These are phyloP conservation scores for Psilocybe mexicana DNA, from an alignment of 1,284 basidiomycete genomes.

Conservation along the genomic window DNA sequence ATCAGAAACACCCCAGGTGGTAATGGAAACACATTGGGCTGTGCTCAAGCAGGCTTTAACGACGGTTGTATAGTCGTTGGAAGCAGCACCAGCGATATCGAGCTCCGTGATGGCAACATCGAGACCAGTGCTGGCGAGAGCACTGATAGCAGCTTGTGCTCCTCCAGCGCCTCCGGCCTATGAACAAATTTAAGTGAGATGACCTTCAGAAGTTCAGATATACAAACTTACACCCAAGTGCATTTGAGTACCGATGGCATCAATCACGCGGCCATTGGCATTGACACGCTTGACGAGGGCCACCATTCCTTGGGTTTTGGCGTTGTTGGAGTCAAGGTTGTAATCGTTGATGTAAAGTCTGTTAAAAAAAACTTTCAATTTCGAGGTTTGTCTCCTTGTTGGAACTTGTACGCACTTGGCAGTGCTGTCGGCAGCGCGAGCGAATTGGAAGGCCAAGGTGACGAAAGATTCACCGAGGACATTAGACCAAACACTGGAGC, in stretches of 20 bases:
- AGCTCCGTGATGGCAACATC: constrained; percentile 52
- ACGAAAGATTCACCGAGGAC: constrained; percentile 44
- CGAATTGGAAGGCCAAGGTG: constrained; percentile 42
- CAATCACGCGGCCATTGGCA: constrained; percentile 33
- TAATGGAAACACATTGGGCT: constrained; percentile 47
- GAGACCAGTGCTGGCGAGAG: constrained; percentile 41
- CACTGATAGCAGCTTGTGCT: constrained; percentile 36
- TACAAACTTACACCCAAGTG: constrained; percentile 33
- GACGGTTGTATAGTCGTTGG: constrained; percentile 47
- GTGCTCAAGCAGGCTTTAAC: constrained; percentile 47
- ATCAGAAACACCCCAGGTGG: constrained; percentile 50
- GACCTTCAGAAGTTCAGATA: not conserved
- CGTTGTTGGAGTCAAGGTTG: constrained; percentile 31
- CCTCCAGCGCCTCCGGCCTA: constrained; percentile 42
- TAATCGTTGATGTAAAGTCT: constrained; percentile 47
- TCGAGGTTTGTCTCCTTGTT: not conserved
- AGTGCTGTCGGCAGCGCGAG: constrained; percentile 36
- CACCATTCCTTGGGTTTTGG: constrained; percentile 30
- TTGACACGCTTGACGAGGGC: constrained; percentile 38
- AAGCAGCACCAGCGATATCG: constrained; percentile 34
- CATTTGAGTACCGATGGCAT: constrained; percentile 44
- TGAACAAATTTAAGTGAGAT: not conserved
- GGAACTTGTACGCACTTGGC: constrained; percentile 31
- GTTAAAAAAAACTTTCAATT: not conserved
- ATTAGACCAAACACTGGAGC: constrained; percentile 42